Base-by-base conservation (phyloP, 2,329 filamentous ascomycete species). In the Ramularia endophylla region DNA sequence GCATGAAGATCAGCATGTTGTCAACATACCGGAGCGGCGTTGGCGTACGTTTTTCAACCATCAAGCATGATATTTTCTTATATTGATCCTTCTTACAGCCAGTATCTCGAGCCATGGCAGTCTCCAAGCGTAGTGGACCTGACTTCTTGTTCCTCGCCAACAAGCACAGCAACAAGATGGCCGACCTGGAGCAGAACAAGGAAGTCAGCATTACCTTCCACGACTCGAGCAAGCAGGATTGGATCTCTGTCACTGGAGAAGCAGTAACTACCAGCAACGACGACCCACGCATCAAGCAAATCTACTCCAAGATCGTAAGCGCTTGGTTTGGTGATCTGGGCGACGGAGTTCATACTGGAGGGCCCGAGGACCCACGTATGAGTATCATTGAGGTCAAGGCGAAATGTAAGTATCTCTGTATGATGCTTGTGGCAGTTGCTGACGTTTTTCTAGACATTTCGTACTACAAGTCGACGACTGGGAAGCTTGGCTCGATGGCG, bases 121-220 rank as follows among this genome's bases (percentile, higher is more conserved):
- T 72, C 18, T 67, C 68, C 39, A 68, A 86, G 81, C 62, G 86
- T 38, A 50, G 53, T 36, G 71, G 71, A 8, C 70, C 70, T 5
- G 70, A 74, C 55, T 70, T 73, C 54, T 64, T 73, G 50, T 73
- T 71, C 61, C 64, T 74, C 34, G 58, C 68, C 54, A 74, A 74
- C 61, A 57, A 52, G 18, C 60, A 73, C 60, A 67, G 63, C 33
- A 51, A 62, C 37, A 74, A 74, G 36, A 70, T 73, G 56, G 50
- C 59, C 35, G 71, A 74, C 51, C 55, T 74, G 8, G 48, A 61
- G 7, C 40, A 60, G n/a, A 66, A 65, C 55, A 62, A 61, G 16
- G 63, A 67, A 47, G 46, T 65, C 38, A 64, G 67, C 38, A 54
- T 74, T 38, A 65, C 64, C 15, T 70, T 73, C 62, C 68, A 72